Base-by-base conservation (phyloP, 768 basidiomycete species). In the Postia placenta region DNA sequence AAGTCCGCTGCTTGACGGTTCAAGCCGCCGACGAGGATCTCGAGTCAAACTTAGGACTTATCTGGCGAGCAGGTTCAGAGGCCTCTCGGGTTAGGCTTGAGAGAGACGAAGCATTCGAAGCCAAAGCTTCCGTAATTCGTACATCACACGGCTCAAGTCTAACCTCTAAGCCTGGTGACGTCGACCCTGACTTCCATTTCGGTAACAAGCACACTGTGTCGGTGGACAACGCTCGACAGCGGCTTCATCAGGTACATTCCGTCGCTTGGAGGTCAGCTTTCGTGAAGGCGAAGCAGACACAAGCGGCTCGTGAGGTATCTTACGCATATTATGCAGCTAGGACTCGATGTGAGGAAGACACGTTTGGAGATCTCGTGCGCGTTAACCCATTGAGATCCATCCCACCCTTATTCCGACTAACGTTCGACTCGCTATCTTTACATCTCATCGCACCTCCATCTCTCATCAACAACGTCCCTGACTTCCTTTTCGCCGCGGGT, bases 1-100 rank as follows among this genome's bases (percentile, higher is more conserved):
- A 62, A 9, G 64, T 93, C 43, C 71, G 74, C n/a, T 72, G 72
- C 38, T 58, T 95, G 27, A 81, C 79, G 42, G 58, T 90, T 7
- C 92, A 96, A 64, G 83, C 83, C 22, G 79, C 81, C 20, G 94
- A 98, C 63, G 88, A 92, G 57, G 78, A 83, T 1, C 80, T 96
- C 49, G 94, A 98, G 65, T 75, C 78, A 14, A 79, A 74, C 51
- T 67, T 96, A 17, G 86, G 80, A 28, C 70, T 86, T 7, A 87
- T 91, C 25, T 88, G 80, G 74, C 73, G 78, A 50, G 76, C 80
- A 42, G 92, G 91, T 0, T 67, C 77, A 30, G 78, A 81, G 33
- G 92, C 92, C 42, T 81, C 83, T 35, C 76, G 74, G 45, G 74
- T 79, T 12, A 73, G 93, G 25, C 65, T 81, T 39, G 85, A 83